A percentile compares a stretch with the other conserved stretches of the same genome.
phyloP scores from a whole-genome alignment of 2,329 filamentous ascomycete species.

The Harringtonia aguacate region DNA sequence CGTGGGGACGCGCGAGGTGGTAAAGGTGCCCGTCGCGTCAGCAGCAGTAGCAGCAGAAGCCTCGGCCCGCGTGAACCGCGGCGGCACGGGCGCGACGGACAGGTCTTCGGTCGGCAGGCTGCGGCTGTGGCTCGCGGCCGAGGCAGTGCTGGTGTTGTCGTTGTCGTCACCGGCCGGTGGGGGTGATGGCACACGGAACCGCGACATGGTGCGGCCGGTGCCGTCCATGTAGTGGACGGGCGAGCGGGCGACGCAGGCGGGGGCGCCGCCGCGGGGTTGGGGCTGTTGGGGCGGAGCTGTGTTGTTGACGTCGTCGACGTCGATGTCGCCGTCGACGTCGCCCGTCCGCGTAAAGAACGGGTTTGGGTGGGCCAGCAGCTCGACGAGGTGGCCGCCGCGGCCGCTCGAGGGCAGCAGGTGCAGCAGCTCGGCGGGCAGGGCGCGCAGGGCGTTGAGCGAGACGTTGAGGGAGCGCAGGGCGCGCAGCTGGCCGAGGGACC shows the following conservation, averaged over 20 bases:
- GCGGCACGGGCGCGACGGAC: conserved; percentile 1
- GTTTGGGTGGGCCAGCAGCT: conserved; percentile 51
- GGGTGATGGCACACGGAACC: not conserved
- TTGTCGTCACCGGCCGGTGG: no score
- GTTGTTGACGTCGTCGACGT: not conserved
- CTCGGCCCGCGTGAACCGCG: not conserved
- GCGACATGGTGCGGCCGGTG: conserved; percentile 5
- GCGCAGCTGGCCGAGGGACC: conserved; percentile 43
- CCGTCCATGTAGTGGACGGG: conserved; percentile 12
- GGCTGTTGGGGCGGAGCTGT: no score
- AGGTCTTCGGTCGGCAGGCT: conserved; percentile 10
- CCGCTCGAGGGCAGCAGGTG: conserved; percentile 31
- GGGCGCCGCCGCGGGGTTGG: no score
- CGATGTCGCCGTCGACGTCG: not conserved
- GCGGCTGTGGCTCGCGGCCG: not conserved
- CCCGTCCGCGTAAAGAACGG: conserved; percentile 36
- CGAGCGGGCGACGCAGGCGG: conserved; percentile 6
- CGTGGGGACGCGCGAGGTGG: conserved; percentile 28
- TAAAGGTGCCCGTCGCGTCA: not conserved
- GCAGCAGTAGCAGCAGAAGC: not conserved
- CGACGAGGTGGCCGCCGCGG: conserved; percentile 31
- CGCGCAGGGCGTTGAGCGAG: conserved; percentile 50
- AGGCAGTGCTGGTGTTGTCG: no score
- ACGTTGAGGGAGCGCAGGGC: conserved; percentile 55
- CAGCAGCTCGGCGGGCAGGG: conserved; percentile 53